Conservation (phyloP, 2,329 filamentous ascomycete species). For the Aspergillus sp. region DNA sequence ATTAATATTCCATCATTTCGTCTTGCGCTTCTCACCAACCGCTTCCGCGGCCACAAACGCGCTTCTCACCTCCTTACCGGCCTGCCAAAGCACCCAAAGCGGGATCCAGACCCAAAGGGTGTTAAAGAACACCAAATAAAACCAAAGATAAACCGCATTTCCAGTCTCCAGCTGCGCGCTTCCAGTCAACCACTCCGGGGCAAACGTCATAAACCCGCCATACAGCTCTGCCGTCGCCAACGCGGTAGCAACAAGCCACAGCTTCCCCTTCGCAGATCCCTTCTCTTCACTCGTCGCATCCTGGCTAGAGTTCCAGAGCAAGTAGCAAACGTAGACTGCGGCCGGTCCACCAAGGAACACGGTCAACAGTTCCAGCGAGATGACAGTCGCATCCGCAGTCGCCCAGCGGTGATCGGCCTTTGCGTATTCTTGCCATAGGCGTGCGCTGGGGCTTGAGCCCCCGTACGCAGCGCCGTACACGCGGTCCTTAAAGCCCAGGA, state of each 20-base stretch:
- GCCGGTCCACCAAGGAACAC: conserved; percentile 60
- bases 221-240: conserved; percentile 65
- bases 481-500: conserved; percentile 55
- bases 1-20: conserved; percentile 11
- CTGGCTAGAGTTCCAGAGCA: conserved; percentile 39
- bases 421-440: conserved; percentile 66
- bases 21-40: conserved; percentile 18
- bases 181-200: conserved; percentile 63
- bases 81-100: conserved; percentile 57
- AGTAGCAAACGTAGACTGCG: conserved; percentile 58
- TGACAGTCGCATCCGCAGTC: conserved; percentile 57
- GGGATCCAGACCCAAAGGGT: conserved; percentile 62
- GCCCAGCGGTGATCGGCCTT: conserved; percentile 64
- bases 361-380: conserved; percentile 62
- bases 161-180: conserved; percentile 57
- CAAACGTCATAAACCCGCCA: conserved; percentile 65
- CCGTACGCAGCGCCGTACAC: conserved; percentile 62
- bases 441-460: conserved; percentile 53
- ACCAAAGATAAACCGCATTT: conserved; percentile 63
- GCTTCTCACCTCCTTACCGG: conserved; percentile 45
- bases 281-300: conserved; percentile 16
- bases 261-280: conserved; percentile 32
- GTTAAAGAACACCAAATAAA: conserved; percentile 66
- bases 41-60: conserved; percentile 36
- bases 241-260: conserved; percentile 59